Evolutionary conservation across 2,329 filamentous ascomycete genomes (phyloP).

Genomic region (Fusarium nelsonii): DNA sequence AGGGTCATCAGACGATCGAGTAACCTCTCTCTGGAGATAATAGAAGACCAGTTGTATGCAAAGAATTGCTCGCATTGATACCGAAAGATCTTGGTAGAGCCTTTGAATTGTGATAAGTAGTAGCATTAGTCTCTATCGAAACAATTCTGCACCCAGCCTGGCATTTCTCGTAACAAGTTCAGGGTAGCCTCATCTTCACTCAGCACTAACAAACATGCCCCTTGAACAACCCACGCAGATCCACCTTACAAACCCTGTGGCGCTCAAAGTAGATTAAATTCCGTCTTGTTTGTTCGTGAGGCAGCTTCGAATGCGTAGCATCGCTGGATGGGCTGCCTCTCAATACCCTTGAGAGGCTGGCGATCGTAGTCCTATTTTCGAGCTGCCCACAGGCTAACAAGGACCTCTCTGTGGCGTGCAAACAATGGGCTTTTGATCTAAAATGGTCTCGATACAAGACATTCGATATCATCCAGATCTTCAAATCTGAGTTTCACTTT

Average conservation of each 20-base stretch:
- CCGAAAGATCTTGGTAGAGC: neutral
- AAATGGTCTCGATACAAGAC: constrained; percentile 1
- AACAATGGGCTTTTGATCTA: neutral
- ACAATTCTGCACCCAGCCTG: neutral
- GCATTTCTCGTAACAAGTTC: neutral
- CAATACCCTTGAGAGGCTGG: constrained; percentile 13
- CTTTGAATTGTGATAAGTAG: neutral
- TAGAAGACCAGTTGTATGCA: no score
- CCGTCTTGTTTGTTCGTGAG: constrained; percentile 19
- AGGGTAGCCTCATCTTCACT: neutral
- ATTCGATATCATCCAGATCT: neutral
- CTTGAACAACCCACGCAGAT: neutral
- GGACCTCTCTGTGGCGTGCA: neutral
- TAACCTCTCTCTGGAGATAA: no score
- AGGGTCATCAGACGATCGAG: no score
- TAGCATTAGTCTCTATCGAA: neutral
- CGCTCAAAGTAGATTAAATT: constrained; percentile 9
- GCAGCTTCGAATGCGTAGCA: constrained; percentile 12
- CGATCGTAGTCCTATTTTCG: neutral
- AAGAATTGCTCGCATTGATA: neutral
- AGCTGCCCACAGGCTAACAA: no score
- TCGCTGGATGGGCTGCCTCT: constrained; percentile 31
- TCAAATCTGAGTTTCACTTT: neutral
- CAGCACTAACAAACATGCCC: neutral
- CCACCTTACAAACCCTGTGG: constrained; percentile 10